These are phyloP conservation scores for Cryptococcus sp. DNA, from an alignment of 1,284 basidiomycete genomes.

Conservation along the genomic window DNA sequence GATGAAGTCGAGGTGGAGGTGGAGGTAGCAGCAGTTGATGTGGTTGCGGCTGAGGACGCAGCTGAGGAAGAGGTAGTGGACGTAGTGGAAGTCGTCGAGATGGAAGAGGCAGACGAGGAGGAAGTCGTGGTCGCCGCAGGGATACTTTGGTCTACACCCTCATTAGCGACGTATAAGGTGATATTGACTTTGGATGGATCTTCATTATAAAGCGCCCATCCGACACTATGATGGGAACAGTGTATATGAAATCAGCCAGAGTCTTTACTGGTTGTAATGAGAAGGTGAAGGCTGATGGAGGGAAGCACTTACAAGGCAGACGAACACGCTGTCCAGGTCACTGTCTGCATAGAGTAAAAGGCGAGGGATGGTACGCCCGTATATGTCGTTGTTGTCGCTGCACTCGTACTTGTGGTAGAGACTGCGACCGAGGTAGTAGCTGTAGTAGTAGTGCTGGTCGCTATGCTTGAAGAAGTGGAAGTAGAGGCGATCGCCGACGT, in stretches of 20 bases:
- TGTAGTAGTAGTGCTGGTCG: too few species aligned
- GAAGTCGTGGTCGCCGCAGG: conserved; percentile 14
- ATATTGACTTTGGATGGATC: conserved; percentile 25
- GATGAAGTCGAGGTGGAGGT: conserved; percentile 1
- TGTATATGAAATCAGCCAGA: background rate
- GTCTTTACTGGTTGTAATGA: background rate
- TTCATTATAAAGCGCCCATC: conserved; percentile 27
- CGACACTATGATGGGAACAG: conserved; percentile 14
- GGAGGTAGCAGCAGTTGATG: conserved; percentile 1
- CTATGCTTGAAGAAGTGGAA: too few species aligned
- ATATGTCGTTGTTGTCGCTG: conserved; percentile 11
- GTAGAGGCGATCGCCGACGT: too few species aligned
- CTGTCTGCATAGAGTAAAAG: conserved; percentile 15
- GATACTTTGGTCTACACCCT: conserved; percentile 28
- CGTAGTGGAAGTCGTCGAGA: conserved; percentile 2
- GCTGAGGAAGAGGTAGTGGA: conserved; percentile 10
- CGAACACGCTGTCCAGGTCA: conserved; percentile 21
- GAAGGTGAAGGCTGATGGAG: background rate
- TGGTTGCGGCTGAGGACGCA: background rate
- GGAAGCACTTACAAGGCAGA: conserved; percentile 12
- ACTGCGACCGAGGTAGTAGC: too few species aligned
- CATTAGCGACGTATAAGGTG: conserved; percentile 31
- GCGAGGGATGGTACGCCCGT: conserved; percentile 18
- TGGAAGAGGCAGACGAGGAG: conserved; percentile 2
- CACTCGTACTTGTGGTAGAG: background rate